Conservation (phyloP, 2,329 filamentous ascomycete species). For the Diplodia mutila region DNA sequence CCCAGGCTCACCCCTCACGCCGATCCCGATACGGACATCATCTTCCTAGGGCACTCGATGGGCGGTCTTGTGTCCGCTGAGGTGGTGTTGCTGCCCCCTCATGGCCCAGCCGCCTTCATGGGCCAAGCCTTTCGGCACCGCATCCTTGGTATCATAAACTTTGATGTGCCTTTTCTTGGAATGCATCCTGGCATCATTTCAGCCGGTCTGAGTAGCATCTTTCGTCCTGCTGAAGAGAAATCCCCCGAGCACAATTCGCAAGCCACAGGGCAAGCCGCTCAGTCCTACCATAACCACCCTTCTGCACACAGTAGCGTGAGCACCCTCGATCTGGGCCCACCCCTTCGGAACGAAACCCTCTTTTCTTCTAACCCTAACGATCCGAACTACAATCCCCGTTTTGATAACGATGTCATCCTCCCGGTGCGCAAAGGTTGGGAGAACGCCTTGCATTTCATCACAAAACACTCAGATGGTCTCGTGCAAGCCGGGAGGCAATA, state of each 20-base stretch:
- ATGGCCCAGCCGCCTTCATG: constrained; percentile 29
- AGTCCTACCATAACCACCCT: constrained; percentile 14
- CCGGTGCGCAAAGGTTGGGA: constrained; percentile 71
- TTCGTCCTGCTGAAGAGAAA: constrained; percentile 51
- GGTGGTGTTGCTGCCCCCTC: constrained; percentile 64
- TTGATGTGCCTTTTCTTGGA: constrained; percentile 85
- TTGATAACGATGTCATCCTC: constrained; percentile 72
- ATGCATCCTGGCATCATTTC: constrained; percentile 86
- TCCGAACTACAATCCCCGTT: constrained; percentile 76
- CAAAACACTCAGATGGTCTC: constrained; percentile 77
- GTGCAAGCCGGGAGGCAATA: constrained; percentile 72
- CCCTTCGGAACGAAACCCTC: constrained; percentile 41
- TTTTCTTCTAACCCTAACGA: constrained; percentile 46
- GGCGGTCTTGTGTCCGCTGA: constrained; percentile 83
- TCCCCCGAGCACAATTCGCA: constrained; percentile 27
- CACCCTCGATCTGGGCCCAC: constrained; percentile 26
- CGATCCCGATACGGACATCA: constrained; percentile 71
- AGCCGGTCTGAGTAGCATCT: constrained; percentile 80
- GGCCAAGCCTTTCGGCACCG: constrained; percentile 65
- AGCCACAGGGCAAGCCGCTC: constrained; percentile 24
- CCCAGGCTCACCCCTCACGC: constrained; percentile 75
- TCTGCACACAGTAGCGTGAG: constrained; percentile 23
- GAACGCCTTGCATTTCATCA: constrained; percentile 72
- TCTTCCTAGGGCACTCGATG: constrained; percentile 88
- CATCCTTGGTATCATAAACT: constrained; percentile 77